Base-by-base conservation (phyloP, 1,284 basidiomycete species). In the Lentinula novae-zelandiae region DNA sequence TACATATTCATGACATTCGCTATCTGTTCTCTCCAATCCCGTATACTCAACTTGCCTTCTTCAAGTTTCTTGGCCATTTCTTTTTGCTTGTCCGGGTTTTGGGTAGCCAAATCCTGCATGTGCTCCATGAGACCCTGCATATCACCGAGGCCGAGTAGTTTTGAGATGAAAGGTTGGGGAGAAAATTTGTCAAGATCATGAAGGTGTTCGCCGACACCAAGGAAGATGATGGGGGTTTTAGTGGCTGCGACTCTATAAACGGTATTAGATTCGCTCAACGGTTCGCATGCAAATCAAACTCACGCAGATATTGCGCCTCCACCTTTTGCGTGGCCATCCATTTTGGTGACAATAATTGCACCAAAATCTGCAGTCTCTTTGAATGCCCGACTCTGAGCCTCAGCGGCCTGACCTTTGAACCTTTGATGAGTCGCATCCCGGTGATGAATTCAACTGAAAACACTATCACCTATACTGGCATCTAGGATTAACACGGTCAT, bases 221-320 rank as follows among this genome's bases (percentile, higher is more conserved):
- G 86, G 78, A 99, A 99, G 70, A 98, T 97, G 73, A 99, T 99
- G 0, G 97, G 96, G 13, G 97, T 99, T 71, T 93, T 90, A 5
- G 96, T 99, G 4, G 90, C 96, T n/a, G 96, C 97, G 48, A 99
- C 96, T 65, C 95, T 96, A 68, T 55, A 61, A 3, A 42, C 31
- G 56, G 62, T 58, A 65, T 62, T 53, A 46, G 63, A 61, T 61
- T 46, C 13, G 54, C 46, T 38, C 48, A 17, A 22, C 51, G 9
- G 8, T 20, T 17, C 55, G 22, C 20, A 44, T 22, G 27, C 12
- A 42, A 55, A 62, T 57, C 40, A 2, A n/a, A 82, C 92, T 66
- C 75, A 96, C 95, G 96, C 96, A 53, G 97, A 99, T 65, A 99
- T 99, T 39, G 97, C 97, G 62, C 97, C 97, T 75, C 97, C 97